Evolutionary conservation across 1,284 basidiomycete genomes (phyloP).

Genomic region (Ceratobasidium sp.): DNA sequence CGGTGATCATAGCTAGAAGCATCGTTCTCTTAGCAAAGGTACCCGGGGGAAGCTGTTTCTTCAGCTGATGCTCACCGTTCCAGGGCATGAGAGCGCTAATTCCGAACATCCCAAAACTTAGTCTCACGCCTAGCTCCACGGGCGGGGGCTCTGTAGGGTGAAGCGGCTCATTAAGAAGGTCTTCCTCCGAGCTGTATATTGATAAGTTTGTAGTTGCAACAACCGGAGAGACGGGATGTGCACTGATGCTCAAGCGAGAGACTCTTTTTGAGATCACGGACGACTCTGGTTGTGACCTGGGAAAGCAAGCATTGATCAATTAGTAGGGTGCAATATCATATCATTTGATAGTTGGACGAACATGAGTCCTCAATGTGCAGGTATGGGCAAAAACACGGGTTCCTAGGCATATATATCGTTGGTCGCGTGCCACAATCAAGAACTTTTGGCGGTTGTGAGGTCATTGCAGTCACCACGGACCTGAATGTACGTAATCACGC

Average conservation of each 20-base stretch:
- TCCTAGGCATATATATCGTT: too few species aligned
- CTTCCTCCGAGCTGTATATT: slow-evolving; percentile 10
- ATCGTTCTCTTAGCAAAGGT: slow-evolving; percentile 9
- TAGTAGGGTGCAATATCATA: not conserved
- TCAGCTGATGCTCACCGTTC: slow-evolving; percentile 64
- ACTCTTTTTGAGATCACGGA: not conserved
- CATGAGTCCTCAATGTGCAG: not conserved
- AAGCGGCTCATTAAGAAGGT: not conserved
- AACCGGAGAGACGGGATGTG: slow-evolving; percentile 23
- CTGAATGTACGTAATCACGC: not conserved
- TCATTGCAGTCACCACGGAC: slow-evolving; percentile 6
- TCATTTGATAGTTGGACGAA: not conserved
- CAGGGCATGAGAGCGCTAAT: slow-evolving; percentile 76
- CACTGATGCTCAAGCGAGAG: slow-evolving; percentile 21
- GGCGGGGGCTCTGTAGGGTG: not conserved
- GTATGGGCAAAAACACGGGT: too few species aligned
- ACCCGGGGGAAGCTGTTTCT: not conserved
- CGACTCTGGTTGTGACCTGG: slow-evolving; percentile 3
- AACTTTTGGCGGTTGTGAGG: slow-evolving; percentile 1
- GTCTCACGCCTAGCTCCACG: slow-evolving; percentile 8
- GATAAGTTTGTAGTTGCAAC: slow-evolving; percentile 12
- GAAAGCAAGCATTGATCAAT: not conserved
- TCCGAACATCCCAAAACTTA: slow-evolving; percentile 57
- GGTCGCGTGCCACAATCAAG: not conserved
- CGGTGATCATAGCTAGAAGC: slow-evolving; percentile 71